phyloP scores from a whole-genome alignment of 768 basidiomycete genomes.

The Clathrus columnatus region DNA sequence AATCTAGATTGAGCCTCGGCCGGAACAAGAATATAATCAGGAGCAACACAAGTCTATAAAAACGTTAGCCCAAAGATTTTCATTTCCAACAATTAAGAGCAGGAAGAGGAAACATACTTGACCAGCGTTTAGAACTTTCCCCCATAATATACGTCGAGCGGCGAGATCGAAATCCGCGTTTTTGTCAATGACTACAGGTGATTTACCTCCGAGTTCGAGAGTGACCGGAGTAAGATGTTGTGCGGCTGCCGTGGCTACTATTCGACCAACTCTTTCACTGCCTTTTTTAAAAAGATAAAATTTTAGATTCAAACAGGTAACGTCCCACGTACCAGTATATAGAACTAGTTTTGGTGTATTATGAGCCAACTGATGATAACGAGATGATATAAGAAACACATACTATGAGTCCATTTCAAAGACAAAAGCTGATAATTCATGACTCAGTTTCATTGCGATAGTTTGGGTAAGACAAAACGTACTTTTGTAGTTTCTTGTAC shows the following conservation, averaged over 20 bases:
- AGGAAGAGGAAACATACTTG: conserved; percentile 13
- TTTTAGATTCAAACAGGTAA: background rate
- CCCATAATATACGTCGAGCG: conserved; percentile 72
- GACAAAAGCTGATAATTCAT: conserved; percentile 44
- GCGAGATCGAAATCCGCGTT: conserved; percentile 54
- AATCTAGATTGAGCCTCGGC: conserved; percentile 38
- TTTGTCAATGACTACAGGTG: conserved; percentile 66
- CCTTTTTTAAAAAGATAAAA: conserved; percentile 16
- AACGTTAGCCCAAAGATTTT: background rate
- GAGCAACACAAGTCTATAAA: conserved; percentile 20
- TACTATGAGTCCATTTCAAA: conserved; percentile 58
- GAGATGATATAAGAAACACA: conserved; percentile 1
- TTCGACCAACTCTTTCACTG: conserved; percentile 48
- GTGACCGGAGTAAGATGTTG: conserved; percentile 65
- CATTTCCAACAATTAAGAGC: background rate
- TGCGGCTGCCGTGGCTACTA: conserved; percentile 68
- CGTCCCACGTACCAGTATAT: conserved; percentile 42
- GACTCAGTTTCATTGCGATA: background rate
- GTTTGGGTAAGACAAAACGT: background rate
- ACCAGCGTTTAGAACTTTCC: conserved; percentile 26
- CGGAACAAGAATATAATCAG: conserved; percentile 36
- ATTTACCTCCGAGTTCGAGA: conserved; percentile 54
- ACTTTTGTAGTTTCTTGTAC: conserved; percentile 16
- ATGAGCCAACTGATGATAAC: conserved; percentile 11
- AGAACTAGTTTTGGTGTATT: conserved; percentile 31